Evolutionary conservation across 139 green algal genomes (phyloP).

Genomic region (Spirogloea muscicola): DNA sequence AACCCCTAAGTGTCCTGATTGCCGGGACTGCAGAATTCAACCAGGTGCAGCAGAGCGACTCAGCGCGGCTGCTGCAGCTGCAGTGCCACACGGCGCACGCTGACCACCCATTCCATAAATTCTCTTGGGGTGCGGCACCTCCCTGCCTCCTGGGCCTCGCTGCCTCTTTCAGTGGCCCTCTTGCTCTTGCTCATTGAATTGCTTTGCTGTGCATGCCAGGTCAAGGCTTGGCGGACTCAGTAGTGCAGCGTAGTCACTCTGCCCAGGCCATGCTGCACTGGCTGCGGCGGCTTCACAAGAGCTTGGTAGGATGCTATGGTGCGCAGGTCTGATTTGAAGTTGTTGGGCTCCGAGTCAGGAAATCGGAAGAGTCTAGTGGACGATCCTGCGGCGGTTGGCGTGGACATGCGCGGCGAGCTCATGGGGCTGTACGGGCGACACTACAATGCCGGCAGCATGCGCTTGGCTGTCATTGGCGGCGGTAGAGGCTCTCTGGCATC

Average conservation of each 20-base stretch:
- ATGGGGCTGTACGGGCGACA: conserved; percentile 78
- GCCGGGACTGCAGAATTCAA: conserved; percentile 48
- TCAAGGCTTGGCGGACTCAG: too few species aligned
- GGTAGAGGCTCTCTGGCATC: too few species aligned
- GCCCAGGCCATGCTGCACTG: too few species aligned
- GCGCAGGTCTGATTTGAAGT: too few species aligned
- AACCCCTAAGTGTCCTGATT: not conserved
- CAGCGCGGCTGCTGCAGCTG: conserved; percentile 73
- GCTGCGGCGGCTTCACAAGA: too few species aligned
- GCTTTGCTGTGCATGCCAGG: too few species aligned
- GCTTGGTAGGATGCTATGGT: too few species aligned
- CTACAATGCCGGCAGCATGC: conserved; percentile 88
- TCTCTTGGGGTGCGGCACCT: conserved; percentile 89
- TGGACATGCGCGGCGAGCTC: conserved; percentile 67
- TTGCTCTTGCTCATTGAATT: not conserved
- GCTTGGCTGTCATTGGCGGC: conserved; percentile 82
- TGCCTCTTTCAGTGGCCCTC: conserved; percentile 12
- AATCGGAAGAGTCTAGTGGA: conserved; percentile 76
- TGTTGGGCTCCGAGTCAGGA: too few species aligned
- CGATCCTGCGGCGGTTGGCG: conserved; percentile 52
- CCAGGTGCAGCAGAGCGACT: conserved; percentile 76
- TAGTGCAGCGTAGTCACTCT: too few species aligned
- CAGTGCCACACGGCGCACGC: conserved; percentile 69
- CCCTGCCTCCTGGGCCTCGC: too few species aligned
- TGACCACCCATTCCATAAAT: conserved; percentile 78